Evolutionary conservation across 495 filamentous ascomycete species (phyloP).

Genomic region (Podospora didyma): DNA sequence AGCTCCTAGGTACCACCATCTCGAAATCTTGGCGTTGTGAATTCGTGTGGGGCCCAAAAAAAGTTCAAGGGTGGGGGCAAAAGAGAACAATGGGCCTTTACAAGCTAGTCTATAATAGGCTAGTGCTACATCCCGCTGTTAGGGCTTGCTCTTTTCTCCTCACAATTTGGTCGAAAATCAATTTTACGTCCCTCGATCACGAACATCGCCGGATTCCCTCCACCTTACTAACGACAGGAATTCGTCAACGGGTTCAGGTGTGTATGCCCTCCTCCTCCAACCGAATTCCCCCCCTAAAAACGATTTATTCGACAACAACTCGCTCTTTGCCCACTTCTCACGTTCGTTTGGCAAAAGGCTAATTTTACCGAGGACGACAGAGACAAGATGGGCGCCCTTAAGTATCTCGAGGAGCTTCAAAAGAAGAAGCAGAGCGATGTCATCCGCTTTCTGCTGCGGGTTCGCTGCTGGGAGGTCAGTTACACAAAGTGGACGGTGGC

Average conservation of each 20-base stretch:
- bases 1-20: too few relatives aligned
- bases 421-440: conserved; percentile 99
- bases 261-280: conserved; percentile 7
- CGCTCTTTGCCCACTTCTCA: not conserved
- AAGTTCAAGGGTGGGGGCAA: not conserved
- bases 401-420: conserved; percentile 99
- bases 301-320: not conserved
- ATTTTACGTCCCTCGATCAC: conserved; percentile 15
- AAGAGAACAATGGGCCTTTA: not conserved
- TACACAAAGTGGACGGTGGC: conserved; percentile 33
- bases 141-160: conserved; percentile 26
- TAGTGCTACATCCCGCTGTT: conserved; percentile 17
- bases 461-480: conserved; percentile 99
- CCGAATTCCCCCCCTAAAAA: not conserved
- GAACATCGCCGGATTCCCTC: conserved; percentile 21
- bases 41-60: not conserved
- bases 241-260: conserved; percentile 19
- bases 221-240: conserved; percentile 31
- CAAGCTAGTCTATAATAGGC: conserved; percentile 5
- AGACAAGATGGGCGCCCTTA: conserved; percentile 84
- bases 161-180: conserved; percentile 26
- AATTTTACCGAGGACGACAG: conserved; percentile 3
- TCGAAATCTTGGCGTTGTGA: too few relatives aligned
- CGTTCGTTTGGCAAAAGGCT: not conserved
- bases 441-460: conserved; percentile 97